Evolutionary conservation across 2,329 filamentous ascomycete species (phyloP).

Genomic region (Ophiocordyceps camponoti-rufipedis): DNA sequence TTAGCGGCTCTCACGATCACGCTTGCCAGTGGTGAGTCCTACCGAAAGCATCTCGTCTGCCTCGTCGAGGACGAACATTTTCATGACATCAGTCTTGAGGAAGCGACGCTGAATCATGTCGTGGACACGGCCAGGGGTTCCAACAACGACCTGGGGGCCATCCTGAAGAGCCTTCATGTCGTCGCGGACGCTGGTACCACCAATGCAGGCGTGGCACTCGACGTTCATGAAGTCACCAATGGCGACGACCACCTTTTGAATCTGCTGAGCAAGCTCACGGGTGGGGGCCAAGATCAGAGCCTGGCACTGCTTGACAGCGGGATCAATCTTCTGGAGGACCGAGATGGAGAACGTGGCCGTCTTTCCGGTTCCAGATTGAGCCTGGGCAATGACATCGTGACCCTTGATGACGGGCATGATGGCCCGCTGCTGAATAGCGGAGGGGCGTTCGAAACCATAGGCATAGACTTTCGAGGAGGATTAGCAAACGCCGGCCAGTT

Average conservation of each 20-base stretch:
- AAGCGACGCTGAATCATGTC: conserved; percentile 43
- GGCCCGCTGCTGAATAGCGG: conserved; percentile 98
- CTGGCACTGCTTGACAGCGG: conserved; percentile 79
- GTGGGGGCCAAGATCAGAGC: conserved; percentile 91
- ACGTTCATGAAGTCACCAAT: conserved; percentile 99
- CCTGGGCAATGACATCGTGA: conserved; percentile 94
- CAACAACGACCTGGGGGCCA: conserved; percentile 92
- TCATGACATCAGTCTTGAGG: conserved; percentile 40
- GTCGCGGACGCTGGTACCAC: conserved; percentile 92
- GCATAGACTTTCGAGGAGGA: conserved; percentile 51
- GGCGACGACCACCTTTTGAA: conserved; percentile 97
- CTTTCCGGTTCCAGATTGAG: conserved; percentile 93
- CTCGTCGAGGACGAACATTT: conserved; percentile 45
- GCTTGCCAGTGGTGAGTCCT: conserved; percentile 12
- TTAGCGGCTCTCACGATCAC: too few species aligned
- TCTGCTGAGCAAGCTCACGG: conserved; percentile 91
- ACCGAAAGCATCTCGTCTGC: conserved; percentile 52
- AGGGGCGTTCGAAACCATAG: conserved; percentile 99
- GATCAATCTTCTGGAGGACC: conserved; percentile 91
- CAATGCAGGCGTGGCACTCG: conserved; percentile 96
- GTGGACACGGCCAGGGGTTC: conserved; percentile 82
- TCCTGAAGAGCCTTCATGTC: conserved; percentile 97
- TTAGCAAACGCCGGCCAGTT: background rate
- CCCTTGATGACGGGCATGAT: conserved; percentile 47
- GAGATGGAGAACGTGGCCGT: conserved; percentile 93